phyloP scores from a whole-genome alignment of 2,329 filamentous ascomycete genomes.

The Pestalotiopsis sp. region DNA sequence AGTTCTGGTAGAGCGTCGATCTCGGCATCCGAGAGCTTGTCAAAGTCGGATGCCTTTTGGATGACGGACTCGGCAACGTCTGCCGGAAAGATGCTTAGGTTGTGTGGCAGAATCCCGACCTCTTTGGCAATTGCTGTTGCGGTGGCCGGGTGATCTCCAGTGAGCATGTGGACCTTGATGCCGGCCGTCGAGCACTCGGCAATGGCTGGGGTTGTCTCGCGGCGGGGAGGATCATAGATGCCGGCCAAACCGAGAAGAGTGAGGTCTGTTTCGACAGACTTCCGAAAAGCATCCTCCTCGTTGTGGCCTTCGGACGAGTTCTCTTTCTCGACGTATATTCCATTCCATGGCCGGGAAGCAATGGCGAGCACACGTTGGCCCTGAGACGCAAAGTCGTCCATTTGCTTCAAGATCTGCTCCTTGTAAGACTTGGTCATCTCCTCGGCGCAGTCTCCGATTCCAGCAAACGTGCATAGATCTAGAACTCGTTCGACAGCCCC shows the following conservation, averaged over 20 bases:
- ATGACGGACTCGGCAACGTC: conserved; percentile 70
- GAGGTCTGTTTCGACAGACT: conserved; percentile 67
- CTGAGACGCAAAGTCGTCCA: conserved; percentile 62
- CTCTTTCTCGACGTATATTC: conserved; percentile 40
- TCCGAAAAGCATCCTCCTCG: conserved; percentile 51
- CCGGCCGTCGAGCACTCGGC: conserved; percentile 71
- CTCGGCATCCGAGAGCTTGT: conserved; percentile 72
- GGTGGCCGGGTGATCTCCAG: conserved; percentile 79
- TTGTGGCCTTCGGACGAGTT: conserved; percentile 24
- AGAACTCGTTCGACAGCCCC: conserved; percentile 64
- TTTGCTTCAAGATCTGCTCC: conserved; percentile 51
- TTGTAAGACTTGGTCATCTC: conserved; percentile 54
- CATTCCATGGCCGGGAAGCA: conserved; percentile 63
- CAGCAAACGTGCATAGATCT: conserved; percentile 54
- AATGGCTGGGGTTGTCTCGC: conserved; percentile 75
- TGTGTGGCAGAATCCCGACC: conserved; percentile 73
- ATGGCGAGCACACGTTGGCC: conserved; percentile 74
- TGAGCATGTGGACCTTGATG: conserved; percentile 82
- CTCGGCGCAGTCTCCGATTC: conserved; percentile 39
- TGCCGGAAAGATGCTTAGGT: conserved; percentile 60
- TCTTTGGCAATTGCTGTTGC: conserved; percentile 78
- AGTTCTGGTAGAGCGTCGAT: conserved; percentile 76
- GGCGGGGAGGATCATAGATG: conserved; percentile 83
- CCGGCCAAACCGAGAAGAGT: conserved; percentile 80
- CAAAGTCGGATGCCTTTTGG: conserved; percentile 77